Base-by-base conservation (phyloP, 805 yeast genomes). In the Candida vartiovaarae region DNA sequence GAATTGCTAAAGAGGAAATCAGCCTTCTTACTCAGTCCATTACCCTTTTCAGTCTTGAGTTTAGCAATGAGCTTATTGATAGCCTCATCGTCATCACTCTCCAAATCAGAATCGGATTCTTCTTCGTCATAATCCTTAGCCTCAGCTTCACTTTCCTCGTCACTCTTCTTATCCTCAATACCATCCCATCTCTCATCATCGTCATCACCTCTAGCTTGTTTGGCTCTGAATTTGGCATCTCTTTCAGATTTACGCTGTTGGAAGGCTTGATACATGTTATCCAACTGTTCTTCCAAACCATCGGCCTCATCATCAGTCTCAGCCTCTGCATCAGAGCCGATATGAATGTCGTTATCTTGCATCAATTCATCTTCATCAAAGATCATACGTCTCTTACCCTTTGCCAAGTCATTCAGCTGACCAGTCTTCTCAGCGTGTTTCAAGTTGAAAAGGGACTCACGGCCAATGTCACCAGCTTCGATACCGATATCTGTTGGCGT, bases 401-500 rank as follows among this genome's bases (percentile, higher is more conserved):
- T 79, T 9, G 84, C 79, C 40, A 90, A 66, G 32, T 82, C 80
- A 42, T 78, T 76, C 44, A 88, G 64, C 50, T 84, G 78, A 37
- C 97, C 98, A 3, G 95, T 81, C 63, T 84, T 84, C 62, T 86
- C 86, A 4, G 96, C 96, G n/a, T 76, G 66, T 57, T 80, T 83
- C 61, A 93, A 72, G 58, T 82, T 87, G 69, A 93, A 93, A 46
- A 88, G 68, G 1, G 90, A 75, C 46, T 84, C 90, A 43, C 83
- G 72, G 32, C 93, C 96, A 47, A 78, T 71, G 42, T 76, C 75
- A 15, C 87, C 91, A 15, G 96, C 96, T 61, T 93, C 99, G 43
- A 87, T 72, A 75, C 98, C 97, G 50, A 93, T 80, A 58, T 89
- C 95, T 68, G 75, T 78, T 58, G 95, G 96, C 5, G 96, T 86